These are phyloP conservation scores for Kokia cookei DNA, from an alignment of 441 rosid genomes.

Conservation along the genomic window DNA sequence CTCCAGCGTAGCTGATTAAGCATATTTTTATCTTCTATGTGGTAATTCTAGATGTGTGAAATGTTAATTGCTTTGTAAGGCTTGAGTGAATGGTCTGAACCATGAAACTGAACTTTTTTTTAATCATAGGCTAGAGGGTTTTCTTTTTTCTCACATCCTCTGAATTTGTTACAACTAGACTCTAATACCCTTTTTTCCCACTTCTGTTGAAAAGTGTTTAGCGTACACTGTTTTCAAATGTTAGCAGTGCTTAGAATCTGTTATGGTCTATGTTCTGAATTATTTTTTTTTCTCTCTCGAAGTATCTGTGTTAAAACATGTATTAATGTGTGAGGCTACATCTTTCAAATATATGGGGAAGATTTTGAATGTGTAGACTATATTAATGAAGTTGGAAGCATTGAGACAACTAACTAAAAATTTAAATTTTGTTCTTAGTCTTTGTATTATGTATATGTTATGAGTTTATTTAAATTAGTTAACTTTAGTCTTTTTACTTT, in stretches of 20 bases:
- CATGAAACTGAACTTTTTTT: background rate
- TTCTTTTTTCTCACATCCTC: background rate
- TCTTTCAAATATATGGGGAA: too few species aligned
- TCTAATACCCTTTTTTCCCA: background rate
- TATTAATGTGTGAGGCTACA: too few species aligned
- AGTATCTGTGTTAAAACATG: too few species aligned
- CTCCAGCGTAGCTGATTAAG: constrained; percentile 39
- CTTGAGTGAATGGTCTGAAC: constrained; percentile 19
- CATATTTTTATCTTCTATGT: background rate
- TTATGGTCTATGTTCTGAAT: background rate
- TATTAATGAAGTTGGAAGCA: too few species aligned
- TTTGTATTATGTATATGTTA: too few species aligned
- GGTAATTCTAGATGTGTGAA: background rate
- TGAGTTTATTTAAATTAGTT: too few species aligned
- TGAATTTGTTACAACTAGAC: background rate
- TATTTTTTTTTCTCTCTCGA: too few species aligned
- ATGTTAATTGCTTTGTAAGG: constrained; percentile 1
- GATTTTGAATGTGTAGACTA: too few species aligned
- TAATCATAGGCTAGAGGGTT: background rate
- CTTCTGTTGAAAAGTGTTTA: background rate
- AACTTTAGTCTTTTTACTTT: too few species aligned
- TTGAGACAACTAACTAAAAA: too few species aligned
- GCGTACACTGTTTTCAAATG: background rate
- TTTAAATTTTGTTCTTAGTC: too few species aligned
- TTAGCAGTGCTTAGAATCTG: background rate